Base-by-base conservation (phyloP, 2,329 filamentous ascomycete genomes). In the Tolypocladium ovalisporum region DNA sequence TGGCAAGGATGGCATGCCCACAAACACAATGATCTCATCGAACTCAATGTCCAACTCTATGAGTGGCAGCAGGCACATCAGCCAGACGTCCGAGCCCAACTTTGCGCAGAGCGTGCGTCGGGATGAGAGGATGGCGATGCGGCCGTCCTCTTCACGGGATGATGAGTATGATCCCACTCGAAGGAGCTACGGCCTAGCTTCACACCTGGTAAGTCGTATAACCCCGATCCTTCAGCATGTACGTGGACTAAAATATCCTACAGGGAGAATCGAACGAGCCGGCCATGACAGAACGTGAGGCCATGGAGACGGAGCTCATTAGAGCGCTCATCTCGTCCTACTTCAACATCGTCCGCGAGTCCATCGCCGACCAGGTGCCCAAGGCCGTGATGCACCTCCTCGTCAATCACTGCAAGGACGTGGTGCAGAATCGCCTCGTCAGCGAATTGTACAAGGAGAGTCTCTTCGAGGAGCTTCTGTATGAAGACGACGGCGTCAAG, bases 321-420 rank as follows among this genome's bases (percentile, higher is more conserved):
- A 88, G 93, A 52, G 89, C 92, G 52, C 83, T 99, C 57, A 99
- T 99, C 71, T 96, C 90, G 36, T 97, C 92, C 1, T 99, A 99
- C 79, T 99, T 99, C 79, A 96, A 96, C 72, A 99, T 99, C 67
- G 94, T 99, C 52, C 89, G 94, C 61, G 94, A 99, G 75, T 93
- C 90, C n/a, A 96, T 97, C 66, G 93, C 93, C 51, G 94, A 99
- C 70, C 93, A 97, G 75, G 94, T 99, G 13, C 94, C 94, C 63
- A 99, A 99, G 76, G 94, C 94, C 6, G 88, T 99, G 65, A 99
- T 99, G 94, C 94, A 99, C 71, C 83, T 99, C 52, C 83, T 99
- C 37, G 94, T 99, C 69, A 99, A 99, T 74, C 90, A 97, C 77
- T 96, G 90, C 76, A 97, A 97, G 73, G 94, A 99, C 64, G 93